Conservation (phyloP, 1,139 yeast genomes). For the Geotrichum restrictum region DNA sequence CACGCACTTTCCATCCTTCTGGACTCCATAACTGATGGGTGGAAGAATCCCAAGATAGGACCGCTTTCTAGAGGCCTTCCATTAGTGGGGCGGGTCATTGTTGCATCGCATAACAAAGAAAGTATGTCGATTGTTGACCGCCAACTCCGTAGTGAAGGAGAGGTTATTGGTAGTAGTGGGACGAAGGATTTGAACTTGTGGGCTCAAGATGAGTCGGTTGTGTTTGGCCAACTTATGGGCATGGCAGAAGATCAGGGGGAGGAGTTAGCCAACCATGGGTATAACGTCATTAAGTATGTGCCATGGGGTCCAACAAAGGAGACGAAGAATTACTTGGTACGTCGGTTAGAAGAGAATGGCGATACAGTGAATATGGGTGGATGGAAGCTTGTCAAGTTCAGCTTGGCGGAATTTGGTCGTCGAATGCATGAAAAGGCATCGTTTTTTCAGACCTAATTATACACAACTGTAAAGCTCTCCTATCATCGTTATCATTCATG, state of each 20-base stretch:
- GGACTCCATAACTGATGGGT: constrained; percentile 52
- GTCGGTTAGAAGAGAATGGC: constrained; percentile 94
- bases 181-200: no score
- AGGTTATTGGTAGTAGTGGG: constrained; percentile 26
- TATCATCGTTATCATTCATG: no score
- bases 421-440: constrained; percentile 35
- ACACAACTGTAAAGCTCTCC: no score
- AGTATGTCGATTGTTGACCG: constrained; percentile 73
- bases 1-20: constrained; percentile 63
- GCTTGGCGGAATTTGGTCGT: constrained; percentile 44
- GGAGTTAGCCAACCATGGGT: constrained; percentile 63
- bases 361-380: constrained; percentile 95
- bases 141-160: constrained; percentile 41
- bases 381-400: constrained; percentile 64
- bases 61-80: constrained; percentile 27
- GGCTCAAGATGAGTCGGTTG: constrained; percentile 49
- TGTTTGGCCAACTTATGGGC: constrained; percentile 86
- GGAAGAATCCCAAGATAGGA: constrained; percentile 41
- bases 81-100: constrained; percentile 76
- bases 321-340: constrained; percentile 81
- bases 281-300: constrained; percentile 82
- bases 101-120: constrained; percentile 83
- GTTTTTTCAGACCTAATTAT: no score
- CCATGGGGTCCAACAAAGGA: constrained; percentile 98
- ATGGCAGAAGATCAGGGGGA: constrained; percentile 91